A percentile compares a stretch with the other conserved stretches of the same genome.
phyloP scores from a whole-genome alignment of 2,329 filamentous ascomycete genomes.

The Fusarium nelsonii region DNA sequence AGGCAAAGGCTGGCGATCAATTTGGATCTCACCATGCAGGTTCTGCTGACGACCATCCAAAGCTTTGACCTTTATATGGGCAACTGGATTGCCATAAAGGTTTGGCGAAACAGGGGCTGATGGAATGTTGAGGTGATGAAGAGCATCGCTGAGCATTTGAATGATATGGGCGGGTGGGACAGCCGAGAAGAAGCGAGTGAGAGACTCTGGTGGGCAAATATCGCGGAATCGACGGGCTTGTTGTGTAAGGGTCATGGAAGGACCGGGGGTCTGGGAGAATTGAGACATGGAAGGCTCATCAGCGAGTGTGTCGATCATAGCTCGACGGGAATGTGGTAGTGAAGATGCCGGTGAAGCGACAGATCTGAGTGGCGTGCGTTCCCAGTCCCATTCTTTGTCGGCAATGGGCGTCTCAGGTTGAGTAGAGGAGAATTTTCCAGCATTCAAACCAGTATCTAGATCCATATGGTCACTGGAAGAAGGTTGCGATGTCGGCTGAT shows the following conservation, averaged over 20 bases:
- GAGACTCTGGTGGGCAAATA: constrained; percentile 86
- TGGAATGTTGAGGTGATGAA: constrained; percentile 88
- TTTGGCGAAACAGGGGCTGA: constrained; percentile 65
- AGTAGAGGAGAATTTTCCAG: constrained; percentile 76
- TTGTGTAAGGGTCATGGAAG: constrained; percentile 89
- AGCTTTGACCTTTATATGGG: constrained; percentile 79
- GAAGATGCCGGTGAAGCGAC: constrained; percentile 57
- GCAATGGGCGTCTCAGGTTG: constrained; percentile 84
- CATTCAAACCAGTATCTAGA: constrained; percentile 66
- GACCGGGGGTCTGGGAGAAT: constrained; percentile 82
- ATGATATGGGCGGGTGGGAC: constrained; percentile 81
- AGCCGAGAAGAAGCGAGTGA: constrained; percentile 93
- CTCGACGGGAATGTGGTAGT: constrained; percentile 52
- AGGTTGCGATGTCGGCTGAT: constrained; percentile 67
- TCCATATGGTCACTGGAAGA: constrained; percentile 72
- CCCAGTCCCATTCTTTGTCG: constrained; percentile 88
- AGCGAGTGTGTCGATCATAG: constrained; percentile 73
- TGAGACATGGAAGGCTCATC: constrained; percentile 90
- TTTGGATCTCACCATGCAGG: constrained; percentile 79
- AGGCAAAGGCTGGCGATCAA: constrained; percentile 73
- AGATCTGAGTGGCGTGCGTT: constrained; percentile 74
- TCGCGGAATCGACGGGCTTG: constrained; percentile 89
- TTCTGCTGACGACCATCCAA: constrained; percentile 78
- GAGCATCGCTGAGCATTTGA: constrained; percentile 81
- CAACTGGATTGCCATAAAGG: constrained; percentile 67